phyloP scores from a whole-genome alignment of 768 basidiomycete genomes.

The Kwoniella newhampshirensis region DNA sequence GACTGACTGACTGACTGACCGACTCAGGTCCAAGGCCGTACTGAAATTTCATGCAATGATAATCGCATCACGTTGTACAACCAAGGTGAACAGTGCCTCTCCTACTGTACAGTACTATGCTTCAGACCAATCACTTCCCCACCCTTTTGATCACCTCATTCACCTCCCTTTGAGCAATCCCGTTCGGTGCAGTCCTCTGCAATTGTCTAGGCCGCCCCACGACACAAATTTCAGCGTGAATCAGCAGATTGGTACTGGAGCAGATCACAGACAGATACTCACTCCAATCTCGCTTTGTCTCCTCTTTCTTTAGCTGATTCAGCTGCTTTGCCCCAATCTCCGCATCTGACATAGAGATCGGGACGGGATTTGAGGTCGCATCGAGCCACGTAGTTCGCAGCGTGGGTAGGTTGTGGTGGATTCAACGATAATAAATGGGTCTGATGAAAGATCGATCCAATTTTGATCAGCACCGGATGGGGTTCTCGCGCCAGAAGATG shows the following conservation, averaged over 20 bases:
- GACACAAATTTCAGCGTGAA: not conserved
- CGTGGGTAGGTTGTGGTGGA: constrained; percentile 65
- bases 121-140: constrained; percentile 10
- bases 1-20: too few relatives aligned
- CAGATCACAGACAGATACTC: constrained; percentile 51
- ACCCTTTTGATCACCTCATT: constrained; percentile 50
- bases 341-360: constrained; percentile 84
- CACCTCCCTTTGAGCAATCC: constrained; percentile 73
- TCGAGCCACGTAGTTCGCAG: constrained; percentile 70
- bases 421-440: constrained; percentile 42
- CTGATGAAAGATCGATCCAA: constrained; percentile 26
- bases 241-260: constrained; percentile 12
- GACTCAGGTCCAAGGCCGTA: too few relatives aligned
- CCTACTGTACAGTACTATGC: too few relatives aligned
- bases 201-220: constrained; percentile 71
- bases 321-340: constrained; percentile 85
- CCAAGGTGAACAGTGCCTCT: too few relatives aligned
- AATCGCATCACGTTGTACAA: too few relatives aligned
- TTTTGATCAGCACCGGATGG: not conserved
- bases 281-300: constrained; percentile 83
- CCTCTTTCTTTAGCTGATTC: constrained; percentile 84
- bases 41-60: too few relatives aligned
- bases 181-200: constrained; percentile 72
- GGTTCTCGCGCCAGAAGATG: constrained; percentile 51
- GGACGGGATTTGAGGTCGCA: constrained; percentile 81